A percentile compares a stretch with the other conserved stretches of the same genome.
Conservation (phyloP, 371 early-diverging fungal species). For the Syncephalis fuscata region DNA sequence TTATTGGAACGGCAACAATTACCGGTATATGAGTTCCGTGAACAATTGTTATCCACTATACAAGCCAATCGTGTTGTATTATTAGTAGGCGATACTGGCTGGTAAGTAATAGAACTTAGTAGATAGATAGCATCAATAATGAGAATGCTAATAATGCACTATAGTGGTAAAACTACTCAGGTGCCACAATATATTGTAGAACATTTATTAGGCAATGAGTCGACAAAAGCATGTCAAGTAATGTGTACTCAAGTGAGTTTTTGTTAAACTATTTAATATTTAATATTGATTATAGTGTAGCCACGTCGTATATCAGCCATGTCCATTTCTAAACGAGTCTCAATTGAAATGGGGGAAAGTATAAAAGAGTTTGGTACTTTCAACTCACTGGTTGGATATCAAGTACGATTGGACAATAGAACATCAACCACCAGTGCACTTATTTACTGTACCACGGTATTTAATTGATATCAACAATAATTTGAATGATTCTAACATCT, state of each 20-base stretch:
- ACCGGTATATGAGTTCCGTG: conserved; percentile 37
- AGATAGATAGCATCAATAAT: too few species aligned
- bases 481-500: conserved; percentile 10
- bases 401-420: conserved; percentile 55
- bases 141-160: too few species aligned
- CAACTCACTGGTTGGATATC: conserved; percentile 62
- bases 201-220: conserved; percentile 17
- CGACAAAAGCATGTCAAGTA: conserved; percentile 31
- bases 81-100: conserved; percentile 84
- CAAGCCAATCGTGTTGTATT: conserved; percentile 47
- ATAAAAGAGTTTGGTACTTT: conserved; percentile 24
- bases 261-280: conserved; percentile 2
- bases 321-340: conserved; percentile 81
- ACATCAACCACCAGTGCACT: conserved; percentile 34
- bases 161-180: conserved; percentile 85
- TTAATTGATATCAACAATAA: conserved; percentile 11
- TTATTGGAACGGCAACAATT: conserved; percentile 32
- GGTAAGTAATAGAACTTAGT: conserved; percentile 13
- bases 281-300: conserved; percentile 2
- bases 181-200: conserved; percentile 79
- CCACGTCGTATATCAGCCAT: conserved; percentile 92
- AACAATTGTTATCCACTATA: conserved; percentile 29
- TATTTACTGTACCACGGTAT: conserved; percentile 45
- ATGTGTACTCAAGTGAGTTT: conserved; percentile 68
- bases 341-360: conserved; percentile 50